Evolutionary conservation across 208 protist genomes (phyloP), one percentile per base, ranked within the genome.

Genomic region (Crithidia thermophila): DNA sequence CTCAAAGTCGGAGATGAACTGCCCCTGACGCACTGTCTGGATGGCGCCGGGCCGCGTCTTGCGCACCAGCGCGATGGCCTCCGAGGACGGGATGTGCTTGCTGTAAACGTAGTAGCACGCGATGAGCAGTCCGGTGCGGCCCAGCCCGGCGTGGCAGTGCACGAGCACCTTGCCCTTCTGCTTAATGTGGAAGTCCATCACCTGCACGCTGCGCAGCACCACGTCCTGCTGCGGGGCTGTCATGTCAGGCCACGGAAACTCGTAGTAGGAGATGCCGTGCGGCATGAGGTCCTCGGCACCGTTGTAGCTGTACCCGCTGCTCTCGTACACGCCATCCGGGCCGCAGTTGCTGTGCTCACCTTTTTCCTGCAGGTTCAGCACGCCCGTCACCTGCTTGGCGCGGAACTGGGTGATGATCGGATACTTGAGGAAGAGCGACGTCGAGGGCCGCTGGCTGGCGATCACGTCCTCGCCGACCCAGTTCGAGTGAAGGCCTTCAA

Each of bases 221-320:
- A 96, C 72, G 61, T 96, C 86, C 61, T 93, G 81, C 68, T 95
- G 67, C 53, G 94, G 94, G 5, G 89, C 85, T 7, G 86, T 93
- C 91, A 97, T 96, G 75, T 97, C 94, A 2, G 86, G 86, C 85
- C 88, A 97, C 13, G 91, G 88, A 59, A 96, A 97, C 67, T 95
- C 89, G 62, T 96, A 96, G 75, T 94, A 95, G 36, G 71, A 78
- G 65, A 97, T 94, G 34, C 79, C 81, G 51, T 95, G 74, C 49
- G 77, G 77, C 90, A 97, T 96, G 18, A 95, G 60, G 62, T 97
- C 93, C 33, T 93, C 75, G 0, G 84, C 84, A 8, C 87, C 88
- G 65, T 89, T 87, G 76, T 97, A 97, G 66, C 90, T 94, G 79
- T 96, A 98, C 18, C 94, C 94, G 61, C 73, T 90, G 58, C 72